Conservation (phyloP, 352 stramenopile species). For the Pythium sukuiense region DNA sequence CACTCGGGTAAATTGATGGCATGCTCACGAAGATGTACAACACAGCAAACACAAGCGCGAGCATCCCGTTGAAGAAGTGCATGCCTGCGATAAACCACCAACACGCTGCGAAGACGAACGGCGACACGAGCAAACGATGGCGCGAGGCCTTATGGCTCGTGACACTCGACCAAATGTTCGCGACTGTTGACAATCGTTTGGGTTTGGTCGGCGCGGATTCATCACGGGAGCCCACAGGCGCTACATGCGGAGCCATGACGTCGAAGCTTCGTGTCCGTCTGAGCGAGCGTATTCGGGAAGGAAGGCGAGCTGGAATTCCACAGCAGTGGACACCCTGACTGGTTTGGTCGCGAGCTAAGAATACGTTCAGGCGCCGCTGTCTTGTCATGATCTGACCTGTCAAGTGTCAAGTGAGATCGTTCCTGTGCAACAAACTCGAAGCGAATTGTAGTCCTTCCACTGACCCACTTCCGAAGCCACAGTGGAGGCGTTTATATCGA, state of each 20-base stretch:
- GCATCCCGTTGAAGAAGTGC: conserved; percentile 21
- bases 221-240: neutral
- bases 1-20: conserved; percentile 10
- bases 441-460: no score
- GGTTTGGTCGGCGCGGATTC: neutral
- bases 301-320: neutral
- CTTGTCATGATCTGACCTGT: neutral
- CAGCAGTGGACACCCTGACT: neutral
- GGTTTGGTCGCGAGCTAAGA: neutral
- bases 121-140: conserved; percentile 18
- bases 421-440: no score
- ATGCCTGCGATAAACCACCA: conserved; percentile 21
- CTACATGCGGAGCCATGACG: neutral
- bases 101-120: conserved; percentile 7
- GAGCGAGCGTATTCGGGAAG: neutral
- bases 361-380: neutral
- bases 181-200: neutral
- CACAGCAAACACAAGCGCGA: conserved; percentile 9
- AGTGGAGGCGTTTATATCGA: no score
- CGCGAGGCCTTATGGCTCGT: neutral
- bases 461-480: no score
- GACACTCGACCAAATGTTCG: conserved; percentile 4
- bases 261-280: neutral
- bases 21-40: conserved; percentile 25
- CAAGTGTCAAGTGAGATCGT: neutral